Evolutionary conservation across 2,329 filamentous ascomycete species (phyloP).

Genomic region (Claviceps fusiformis): DNA sequence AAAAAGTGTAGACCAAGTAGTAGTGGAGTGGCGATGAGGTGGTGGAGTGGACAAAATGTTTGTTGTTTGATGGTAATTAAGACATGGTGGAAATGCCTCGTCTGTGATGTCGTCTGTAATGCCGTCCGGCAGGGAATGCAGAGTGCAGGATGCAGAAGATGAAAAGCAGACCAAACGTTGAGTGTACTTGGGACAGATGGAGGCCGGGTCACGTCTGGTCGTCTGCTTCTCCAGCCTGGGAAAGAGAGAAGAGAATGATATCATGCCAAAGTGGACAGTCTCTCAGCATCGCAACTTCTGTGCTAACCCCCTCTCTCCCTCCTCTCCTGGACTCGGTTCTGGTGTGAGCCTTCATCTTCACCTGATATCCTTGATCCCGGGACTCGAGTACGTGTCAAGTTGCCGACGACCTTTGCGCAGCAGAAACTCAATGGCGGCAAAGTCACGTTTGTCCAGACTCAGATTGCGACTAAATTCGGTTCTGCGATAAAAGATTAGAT

Average conservation of each 20-base stretch:
- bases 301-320: neutral
- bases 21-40: conserved; percentile 1
- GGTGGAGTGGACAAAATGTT: conserved; percentile 1
- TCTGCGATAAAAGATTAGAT: neutral
- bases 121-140: neutral
- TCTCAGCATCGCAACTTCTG: neutral
- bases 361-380: conserved; percentile 55
- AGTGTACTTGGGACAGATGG: neutral
- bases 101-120: conserved; percentile 1
- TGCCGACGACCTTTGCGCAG: conserved; percentile 70
- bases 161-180: neutral
- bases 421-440: conserved; percentile 72
- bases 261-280: neutral
- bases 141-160: neutral
- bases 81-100: conserved; percentile 5
- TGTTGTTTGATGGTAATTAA: conserved; percentile 3
- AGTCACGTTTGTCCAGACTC: conserved; percentile 66
- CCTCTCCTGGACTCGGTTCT: neutral
- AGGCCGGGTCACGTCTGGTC: neutral
- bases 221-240: neutral
- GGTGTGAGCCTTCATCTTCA: neutral
- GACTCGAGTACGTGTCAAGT: conserved; percentile 67
- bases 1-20: conserved; percentile 6
- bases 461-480: conserved; percentile 63
- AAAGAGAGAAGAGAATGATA: neutral